Evolutionary conservation across 2,329 filamentous ascomycete species (phyloP).

Genomic region (Talaromyces pinophilus): DNA sequence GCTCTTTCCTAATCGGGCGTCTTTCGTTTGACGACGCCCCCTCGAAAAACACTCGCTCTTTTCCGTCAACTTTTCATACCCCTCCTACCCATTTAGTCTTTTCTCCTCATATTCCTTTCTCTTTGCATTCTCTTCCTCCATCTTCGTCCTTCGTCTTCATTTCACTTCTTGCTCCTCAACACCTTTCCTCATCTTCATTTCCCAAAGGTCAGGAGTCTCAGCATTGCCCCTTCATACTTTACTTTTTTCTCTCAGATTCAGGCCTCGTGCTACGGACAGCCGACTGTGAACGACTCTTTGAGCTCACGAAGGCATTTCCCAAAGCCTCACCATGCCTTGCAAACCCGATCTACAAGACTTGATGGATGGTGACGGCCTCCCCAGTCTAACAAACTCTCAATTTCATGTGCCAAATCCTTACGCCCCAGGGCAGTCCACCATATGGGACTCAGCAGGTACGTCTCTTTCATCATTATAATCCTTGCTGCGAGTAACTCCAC

Average conservation of each 20-base stretch:
- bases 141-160: not conserved
- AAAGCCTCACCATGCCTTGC: not conserved
- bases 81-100: not conserved
- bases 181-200: not conserved
- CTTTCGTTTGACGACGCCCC: not conserved
- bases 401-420: not conserved
- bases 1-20: slow-evolving; percentile 4
- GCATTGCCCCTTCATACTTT: not conserved
- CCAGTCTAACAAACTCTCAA: not conserved
- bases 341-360: not conserved
- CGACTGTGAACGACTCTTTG: not conserved
- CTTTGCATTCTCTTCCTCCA: not conserved
- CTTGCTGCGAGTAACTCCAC: slow-evolving; percentile 5
- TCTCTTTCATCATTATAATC: not conserved
- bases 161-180: not conserved
- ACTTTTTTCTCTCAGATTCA: not conserved
- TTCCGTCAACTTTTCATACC: not conserved
- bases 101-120: not conserved
- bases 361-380: not conserved
- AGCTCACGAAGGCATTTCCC: not conserved
- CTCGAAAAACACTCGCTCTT: not conserved
- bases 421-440: not conserved
- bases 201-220: not conserved
- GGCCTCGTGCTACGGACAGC: not conserved
- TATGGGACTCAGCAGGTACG: slow-evolving; percentile 8